Evolutionary conservation across 352 stramenopile species (phyloP).

Genomic region (Globisporangium spiculum): DNA sequence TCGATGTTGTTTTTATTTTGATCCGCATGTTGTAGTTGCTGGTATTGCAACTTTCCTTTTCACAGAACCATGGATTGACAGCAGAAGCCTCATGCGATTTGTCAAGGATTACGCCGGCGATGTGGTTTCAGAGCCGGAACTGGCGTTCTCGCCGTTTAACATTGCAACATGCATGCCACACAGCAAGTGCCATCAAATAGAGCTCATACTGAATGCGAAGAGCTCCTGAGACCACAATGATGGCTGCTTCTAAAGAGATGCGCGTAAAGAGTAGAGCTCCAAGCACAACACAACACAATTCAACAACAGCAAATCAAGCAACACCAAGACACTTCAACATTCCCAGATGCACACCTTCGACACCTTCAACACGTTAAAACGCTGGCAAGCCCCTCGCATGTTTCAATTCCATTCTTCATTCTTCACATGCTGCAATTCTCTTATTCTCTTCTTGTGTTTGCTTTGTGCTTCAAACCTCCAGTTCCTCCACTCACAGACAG

Average conservation of each 20-base stretch:
- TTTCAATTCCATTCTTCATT: not conserved
- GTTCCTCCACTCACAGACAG: not conserved
- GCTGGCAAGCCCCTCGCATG: not conserved
- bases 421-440: not conserved
- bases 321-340: not conserved
- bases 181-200: not conserved
- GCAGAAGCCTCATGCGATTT: not conserved
- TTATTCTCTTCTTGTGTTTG: not conserved
- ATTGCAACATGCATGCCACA: not conserved
- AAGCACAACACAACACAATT: not conserved
- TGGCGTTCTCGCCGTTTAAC: not conserved
- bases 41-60: not conserved
- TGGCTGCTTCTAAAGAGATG: not conserved
- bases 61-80: not conserved
- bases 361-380: not conserved
- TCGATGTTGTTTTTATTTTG: constrained; percentile 14
- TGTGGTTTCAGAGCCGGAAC: not conserved
- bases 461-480: not conserved
- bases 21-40: not conserved
- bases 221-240: not conserved
- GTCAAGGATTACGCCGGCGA: not conserved
- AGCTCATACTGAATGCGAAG: too few relatives aligned
- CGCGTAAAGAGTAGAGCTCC: not conserved
- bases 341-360: not conserved
- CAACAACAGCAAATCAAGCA: not conserved